These are phyloP conservation scores for Scytalidium sp. DNA, from an alignment of 2,329 filamentous ascomycete species.

Conservation along the genomic window DNA sequence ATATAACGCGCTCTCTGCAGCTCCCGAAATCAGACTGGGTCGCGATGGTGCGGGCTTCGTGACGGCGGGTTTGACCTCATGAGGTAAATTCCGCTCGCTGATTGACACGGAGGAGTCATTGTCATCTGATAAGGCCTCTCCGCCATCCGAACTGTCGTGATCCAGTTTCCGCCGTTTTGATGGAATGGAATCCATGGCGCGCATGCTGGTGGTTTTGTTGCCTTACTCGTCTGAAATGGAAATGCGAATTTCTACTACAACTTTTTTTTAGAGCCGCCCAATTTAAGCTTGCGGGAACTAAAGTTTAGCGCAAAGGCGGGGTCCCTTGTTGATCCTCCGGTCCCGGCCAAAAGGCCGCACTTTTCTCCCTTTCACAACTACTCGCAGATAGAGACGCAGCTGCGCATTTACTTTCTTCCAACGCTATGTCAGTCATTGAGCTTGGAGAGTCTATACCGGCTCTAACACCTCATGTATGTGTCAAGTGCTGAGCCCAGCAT, in stretches of 20 bases:
- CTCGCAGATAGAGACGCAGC: not conserved
- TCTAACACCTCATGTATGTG: slow-evolving; percentile 31
- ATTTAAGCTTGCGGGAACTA: slow-evolving; percentile 14
- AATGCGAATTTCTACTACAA: not conserved
- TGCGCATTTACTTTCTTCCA: not conserved
- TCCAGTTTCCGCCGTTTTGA: slow-evolving; percentile 32
- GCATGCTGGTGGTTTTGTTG: not conserved
- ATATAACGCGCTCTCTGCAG: slow-evolving; percentile 35
- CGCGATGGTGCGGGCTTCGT: slow-evolving; percentile 4
- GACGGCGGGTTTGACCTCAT: slow-evolving; percentile 8
- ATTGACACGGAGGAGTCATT: not conserved
- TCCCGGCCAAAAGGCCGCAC: not conserved
- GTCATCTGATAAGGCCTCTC: slow-evolving; percentile 2
- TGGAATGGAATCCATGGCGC: slow-evolving; percentile 18
- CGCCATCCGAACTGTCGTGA: slow-evolving; percentile 10
- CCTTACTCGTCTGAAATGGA: not conserved
- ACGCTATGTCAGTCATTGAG: slow-evolving; percentile 27
- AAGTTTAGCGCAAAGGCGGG: not conserved
- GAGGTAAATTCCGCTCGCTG: not conserved
- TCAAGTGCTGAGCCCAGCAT: slow-evolving; percentile 40
- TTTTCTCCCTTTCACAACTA: not conserved
- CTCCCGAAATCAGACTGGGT: slow-evolving; percentile 15
- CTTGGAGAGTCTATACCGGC: slow-evolving; percentile 31
- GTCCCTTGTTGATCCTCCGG: not conserved
- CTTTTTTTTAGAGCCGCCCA: not conserved